Evolutionary conservation across 768 basidiomycete species (phyloP).

Genomic region (Kwoniella heveanensis): DNA sequence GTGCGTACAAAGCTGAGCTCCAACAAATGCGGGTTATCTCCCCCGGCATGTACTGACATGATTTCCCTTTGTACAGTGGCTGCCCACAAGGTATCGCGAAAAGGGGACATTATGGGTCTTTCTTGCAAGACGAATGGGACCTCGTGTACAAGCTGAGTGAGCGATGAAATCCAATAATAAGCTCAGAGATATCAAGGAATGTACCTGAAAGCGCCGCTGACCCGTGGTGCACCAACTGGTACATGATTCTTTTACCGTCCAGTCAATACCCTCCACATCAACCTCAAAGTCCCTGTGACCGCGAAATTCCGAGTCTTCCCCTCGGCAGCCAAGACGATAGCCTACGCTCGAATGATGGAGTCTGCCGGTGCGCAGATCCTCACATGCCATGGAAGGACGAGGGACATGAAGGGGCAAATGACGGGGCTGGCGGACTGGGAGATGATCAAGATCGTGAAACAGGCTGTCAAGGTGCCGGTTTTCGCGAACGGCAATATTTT

Average conservation of each 20-base stretch:
- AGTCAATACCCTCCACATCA: constrained; percentile 84
- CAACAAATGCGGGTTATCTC: no score
- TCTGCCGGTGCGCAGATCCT: constrained; percentile 91
- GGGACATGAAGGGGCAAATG: constrained; percentile 88
- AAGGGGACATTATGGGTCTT: constrained; percentile 82
- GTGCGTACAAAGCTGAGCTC: no score
- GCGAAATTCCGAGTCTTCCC: constrained; percentile 94
- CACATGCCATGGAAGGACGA: constrained; percentile 85
- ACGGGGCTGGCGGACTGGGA: constrained; percentile 84
- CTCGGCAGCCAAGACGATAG: constrained; percentile 80
- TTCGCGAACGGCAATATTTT: constrained; percentile 97
- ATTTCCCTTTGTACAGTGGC: constrained; percentile 36
- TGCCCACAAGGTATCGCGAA: constrained; percentile 93
- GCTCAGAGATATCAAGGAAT: no score
- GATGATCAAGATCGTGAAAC: constrained; percentile 86
- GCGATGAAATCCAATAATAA: constrained; percentile 57
- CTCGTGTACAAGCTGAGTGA: constrained; percentile 74
- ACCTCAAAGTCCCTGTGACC: constrained; percentile 87
- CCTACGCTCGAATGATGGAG: constrained; percentile 95
- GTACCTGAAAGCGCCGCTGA: neutral
- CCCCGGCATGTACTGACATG: no score
- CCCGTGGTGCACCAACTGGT: no score
- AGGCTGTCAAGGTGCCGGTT: constrained; percentile 82
- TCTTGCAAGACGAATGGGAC: constrained; percentile 94
- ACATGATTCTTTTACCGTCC: neutral